These are phyloP conservation scores for Elaphomyces granulatus DNA, from an alignment of 495 filamentous ascomycete genomes.

Conservation along the genomic window DNA sequence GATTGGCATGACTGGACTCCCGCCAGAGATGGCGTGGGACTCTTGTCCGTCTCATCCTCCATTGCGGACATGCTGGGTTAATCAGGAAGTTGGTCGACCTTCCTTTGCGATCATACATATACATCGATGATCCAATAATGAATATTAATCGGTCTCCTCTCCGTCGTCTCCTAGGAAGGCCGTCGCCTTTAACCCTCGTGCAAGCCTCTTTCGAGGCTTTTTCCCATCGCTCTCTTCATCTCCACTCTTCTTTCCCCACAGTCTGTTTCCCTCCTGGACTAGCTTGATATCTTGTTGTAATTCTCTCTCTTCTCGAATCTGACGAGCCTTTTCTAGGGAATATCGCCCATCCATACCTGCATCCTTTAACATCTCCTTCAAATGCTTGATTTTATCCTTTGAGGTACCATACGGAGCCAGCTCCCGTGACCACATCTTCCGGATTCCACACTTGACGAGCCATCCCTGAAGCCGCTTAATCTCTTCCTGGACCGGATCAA, in stretches of 20 bases:
- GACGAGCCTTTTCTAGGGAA: conserved; percentile 64
- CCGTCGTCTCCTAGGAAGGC: conserved; percentile 41
- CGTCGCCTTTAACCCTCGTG: conserved; percentile 34
- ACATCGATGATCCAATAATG: conserved; percentile 1
- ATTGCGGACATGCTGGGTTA: too few species aligned
- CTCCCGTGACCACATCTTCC: conserved; percentile 82
- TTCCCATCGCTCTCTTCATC: conserved; percentile 29
- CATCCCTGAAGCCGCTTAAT: conserved; percentile 86
- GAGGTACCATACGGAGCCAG: conserved; percentile 58
- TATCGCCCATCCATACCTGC: conserved; percentile 79
- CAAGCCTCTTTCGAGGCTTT: conserved; percentile 25
- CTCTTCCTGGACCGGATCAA: conserved; percentile 55
- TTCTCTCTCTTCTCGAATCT: conserved; percentile 77
- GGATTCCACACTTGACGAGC: conserved; percentile 81
- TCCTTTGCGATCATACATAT: too few species aligned
- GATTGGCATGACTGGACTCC: too few species aligned
- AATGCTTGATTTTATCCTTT: conserved; percentile 70
- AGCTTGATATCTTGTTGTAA: conserved; percentile 66
- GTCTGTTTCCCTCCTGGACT: conserved; percentile 61
- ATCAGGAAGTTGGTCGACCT: too few species aligned
- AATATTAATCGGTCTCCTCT: conserved; percentile 37
- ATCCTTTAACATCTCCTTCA: conserved; percentile 62
- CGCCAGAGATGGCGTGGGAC: too few species aligned
- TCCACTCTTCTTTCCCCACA: conserved; percentile 48
- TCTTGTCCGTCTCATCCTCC: too few species aligned